A percentile compares a stretch with the other conserved stretches of the same genome.
Conservation (phyloP, 1,139 yeast species). For the Nakaseomyces bracarensis region DNA sequence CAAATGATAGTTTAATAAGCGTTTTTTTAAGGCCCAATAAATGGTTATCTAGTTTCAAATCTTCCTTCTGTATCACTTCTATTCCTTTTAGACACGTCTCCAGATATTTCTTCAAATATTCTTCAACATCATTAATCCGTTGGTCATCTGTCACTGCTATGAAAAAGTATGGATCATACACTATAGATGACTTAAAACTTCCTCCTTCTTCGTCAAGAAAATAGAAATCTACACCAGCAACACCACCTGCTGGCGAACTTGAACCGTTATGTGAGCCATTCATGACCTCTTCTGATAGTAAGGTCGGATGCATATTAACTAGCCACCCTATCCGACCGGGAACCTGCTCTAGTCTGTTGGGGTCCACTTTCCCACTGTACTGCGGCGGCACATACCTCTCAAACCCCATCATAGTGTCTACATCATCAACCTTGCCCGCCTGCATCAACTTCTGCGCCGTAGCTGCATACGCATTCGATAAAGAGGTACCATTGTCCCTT, state of each 20-base stretch:
- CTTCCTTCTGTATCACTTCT: constrained; percentile 59
- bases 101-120: constrained; percentile 58
- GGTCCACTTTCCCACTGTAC: constrained; percentile 18
- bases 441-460: constrained; percentile 30
- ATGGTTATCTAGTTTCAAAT: constrained; percentile 75
- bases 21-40: constrained; percentile 65
- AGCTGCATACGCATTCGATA: constrained; percentile 20
- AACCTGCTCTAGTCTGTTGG: constrained; percentile 45
- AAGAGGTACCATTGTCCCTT: constrained; percentile 24
- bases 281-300: constrained; percentile 26
- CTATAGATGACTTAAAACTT: constrained; percentile 75
- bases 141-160: constrained; percentile 61
- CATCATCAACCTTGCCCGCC: constrained; percentile 43
- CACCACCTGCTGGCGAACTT: constrained; percentile 62
- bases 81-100: constrained; percentile 57
- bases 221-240: constrained; percentile 88
- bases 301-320: constrained; percentile 67
- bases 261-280: constrained; percentile 44
- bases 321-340: constrained; percentile 79
- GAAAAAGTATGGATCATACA: constrained; percentile 81
- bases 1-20: constrained; percentile 61
- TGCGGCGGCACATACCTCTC: constrained; percentile 41
- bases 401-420: constrained; percentile 80
- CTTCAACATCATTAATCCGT: constrained; percentile 61
- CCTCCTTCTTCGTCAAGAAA: constrained; percentile 98